Percentiles rank a stretch among this genome's conserved stretches.
phyloP scores from a whole-genome alignment of 2,329 filamentous ascomycete species.

The Leptographium flavum region DNA sequence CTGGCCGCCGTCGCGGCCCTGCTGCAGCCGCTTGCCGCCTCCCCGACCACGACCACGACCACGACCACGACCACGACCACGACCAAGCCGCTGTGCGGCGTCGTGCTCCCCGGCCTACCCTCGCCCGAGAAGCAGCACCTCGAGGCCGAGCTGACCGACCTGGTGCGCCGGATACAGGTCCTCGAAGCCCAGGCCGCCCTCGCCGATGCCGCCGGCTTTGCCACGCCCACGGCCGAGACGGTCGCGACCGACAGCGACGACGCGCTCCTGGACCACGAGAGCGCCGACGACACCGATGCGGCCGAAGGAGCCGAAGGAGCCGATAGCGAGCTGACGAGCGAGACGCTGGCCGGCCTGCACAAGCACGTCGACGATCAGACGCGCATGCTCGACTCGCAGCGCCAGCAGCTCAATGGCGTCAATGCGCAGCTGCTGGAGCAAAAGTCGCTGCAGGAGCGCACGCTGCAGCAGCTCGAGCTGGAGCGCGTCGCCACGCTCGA shows the following conservation, averaged over 20 bases:
- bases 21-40: conserved; percentile 16
- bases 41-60: conserved; percentile 11
- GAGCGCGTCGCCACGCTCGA: conserved; percentile 82
- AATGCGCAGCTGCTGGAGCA: conserved; percentile 77
- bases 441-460: conserved; percentile 69
- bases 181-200: conserved; percentile 51
- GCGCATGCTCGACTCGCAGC: conserved; percentile 77
- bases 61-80: too few relatives aligned
- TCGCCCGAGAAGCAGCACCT: conserved; percentile 63
- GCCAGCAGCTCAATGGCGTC: conserved; percentile 71
- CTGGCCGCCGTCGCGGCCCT: conserved; percentile 17
- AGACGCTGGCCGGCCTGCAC: conserved; percentile 71
- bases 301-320: too few relatives aligned
- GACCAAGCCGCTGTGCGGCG: conserved; percentile 25
- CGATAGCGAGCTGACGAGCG: conserved; percentile 54
- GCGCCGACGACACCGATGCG: conserved; percentile 16
- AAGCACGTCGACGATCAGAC: conserved; percentile 91
- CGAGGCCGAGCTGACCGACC: conserved; percentile 68
- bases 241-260: too few relatives aligned
- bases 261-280: conserved; percentile 47
- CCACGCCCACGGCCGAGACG: conserved; percentile 44
- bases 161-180: conserved; percentile 63
- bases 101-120: conserved; percentile 65
- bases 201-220: conserved; percentile 41
- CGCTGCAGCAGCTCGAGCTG: conserved; percentile 69